phyloP scores from a whole-genome alignment of 768 basidiomycete genomes.

The Naganishia friedmannii region DNA sequence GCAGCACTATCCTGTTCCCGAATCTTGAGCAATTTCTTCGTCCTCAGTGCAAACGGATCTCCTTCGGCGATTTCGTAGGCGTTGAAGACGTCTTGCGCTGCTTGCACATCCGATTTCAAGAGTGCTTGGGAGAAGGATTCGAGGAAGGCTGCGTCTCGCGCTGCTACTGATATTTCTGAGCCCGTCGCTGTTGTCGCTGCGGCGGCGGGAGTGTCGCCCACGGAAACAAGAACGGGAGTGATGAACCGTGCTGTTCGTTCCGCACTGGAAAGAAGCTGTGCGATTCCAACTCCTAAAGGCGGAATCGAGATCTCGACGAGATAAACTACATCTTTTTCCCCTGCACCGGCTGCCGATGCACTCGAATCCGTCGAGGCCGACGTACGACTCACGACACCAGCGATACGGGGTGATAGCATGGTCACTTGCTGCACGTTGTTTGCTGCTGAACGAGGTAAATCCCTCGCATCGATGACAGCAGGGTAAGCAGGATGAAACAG shows the following conservation, averaged over 20 bases:
- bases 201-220: no score
- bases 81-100: conserved; percentile 9
- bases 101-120: background rate
- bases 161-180: background rate
- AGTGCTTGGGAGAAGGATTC: conserved; percentile 10
- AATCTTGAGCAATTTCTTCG: conserved; percentile 14
- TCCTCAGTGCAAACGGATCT: conserved; percentile 13
- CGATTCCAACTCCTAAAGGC: conserved; percentile 30
- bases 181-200: background rate
- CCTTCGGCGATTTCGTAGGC: conserved; percentile 19
- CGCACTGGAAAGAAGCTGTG: conserved; percentile 28
- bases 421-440: conserved; percentile 9
- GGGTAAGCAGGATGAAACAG: conserved; percentile 31
- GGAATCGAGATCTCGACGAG: conserved; percentile 27
- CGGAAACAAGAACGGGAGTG: background rate
- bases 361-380: background rate
- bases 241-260: conserved; percentile 22
- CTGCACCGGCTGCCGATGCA: background rate
- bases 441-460: conserved; percentile 5
- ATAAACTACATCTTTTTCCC: conserved; percentile 23
- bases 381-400: conserved; percentile 6
- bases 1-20: conserved; percentile 13
- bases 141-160: conserved; percentile 25
- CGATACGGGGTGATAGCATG: background rate
- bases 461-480: conserved; percentile 26